phyloP scores from a whole-genome alignment of 2,329 filamentous ascomycete species.

The Didymosphaeria variabile region DNA sequence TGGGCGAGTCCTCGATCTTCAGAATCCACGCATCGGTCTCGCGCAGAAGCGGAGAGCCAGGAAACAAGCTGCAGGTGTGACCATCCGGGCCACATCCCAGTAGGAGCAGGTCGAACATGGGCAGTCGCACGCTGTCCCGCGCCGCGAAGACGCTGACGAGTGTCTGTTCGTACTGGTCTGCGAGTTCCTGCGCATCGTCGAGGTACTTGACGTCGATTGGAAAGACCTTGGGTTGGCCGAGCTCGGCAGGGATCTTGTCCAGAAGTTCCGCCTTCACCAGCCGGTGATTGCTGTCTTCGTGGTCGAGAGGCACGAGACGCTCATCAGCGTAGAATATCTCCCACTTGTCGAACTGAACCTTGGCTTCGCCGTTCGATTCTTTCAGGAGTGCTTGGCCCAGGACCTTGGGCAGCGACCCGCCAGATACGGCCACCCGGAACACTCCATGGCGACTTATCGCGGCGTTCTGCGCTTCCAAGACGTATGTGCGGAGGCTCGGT shows the following conservation, averaged over 20 bases:
- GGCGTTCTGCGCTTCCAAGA: constrained; percentile 81
- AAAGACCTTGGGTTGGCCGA: constrained; percentile 76
- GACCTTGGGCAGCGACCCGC: constrained; percentile 88
- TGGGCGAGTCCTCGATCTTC: constrained; percentile 90
- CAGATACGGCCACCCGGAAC: constrained; percentile 94
- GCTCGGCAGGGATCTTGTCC: constrained; percentile 79
- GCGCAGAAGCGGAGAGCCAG: constrained; percentile 83
- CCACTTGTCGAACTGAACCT: constrained; percentile 84
- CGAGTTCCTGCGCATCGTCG: constrained; percentile 87
- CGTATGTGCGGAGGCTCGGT: constrained; percentile 78
- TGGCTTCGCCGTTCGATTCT: constrained; percentile 64
- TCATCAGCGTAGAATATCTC: constrained; percentile 99
- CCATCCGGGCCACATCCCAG: constrained; percentile 95
- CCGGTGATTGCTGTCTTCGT: constrained; percentile 93
- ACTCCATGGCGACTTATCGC: constrained; percentile 80
- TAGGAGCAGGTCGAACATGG: constrained; percentile 92
- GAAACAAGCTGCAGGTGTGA: constrained; percentile 97
- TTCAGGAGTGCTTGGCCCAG: constrained; percentile 84
- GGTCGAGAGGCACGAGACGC: constrained; percentile 89
- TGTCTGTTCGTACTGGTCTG: constrained; percentile 90
- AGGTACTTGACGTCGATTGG: constrained; percentile 76
- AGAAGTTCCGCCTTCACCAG: constrained; percentile 88
- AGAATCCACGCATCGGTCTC: constrained; percentile 93
- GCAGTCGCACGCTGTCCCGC: constrained; percentile 91
- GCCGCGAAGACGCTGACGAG: constrained; percentile 87